Evolutionary conservation across 2,329 filamentous ascomycete genomes (phyloP), one percentile per base, ranked within the genome.

Genomic region (Epichloe sp.): DNA sequence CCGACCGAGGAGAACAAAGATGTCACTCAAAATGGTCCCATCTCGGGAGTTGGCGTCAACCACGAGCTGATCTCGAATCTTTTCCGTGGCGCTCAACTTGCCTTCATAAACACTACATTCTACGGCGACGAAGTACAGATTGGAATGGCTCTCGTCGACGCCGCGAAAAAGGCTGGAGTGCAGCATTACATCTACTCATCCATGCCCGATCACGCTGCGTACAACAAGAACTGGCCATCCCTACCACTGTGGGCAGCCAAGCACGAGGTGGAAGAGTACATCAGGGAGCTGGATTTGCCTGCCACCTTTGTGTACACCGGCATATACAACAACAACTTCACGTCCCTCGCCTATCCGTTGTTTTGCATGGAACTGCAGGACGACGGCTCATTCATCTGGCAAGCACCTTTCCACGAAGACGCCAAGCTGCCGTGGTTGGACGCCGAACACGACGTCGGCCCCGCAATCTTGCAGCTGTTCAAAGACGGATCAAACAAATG

Each of bases 281-380:
- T 96, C 48, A 82, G 87, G 52, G 80, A 88, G 63, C 79, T 95
- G 41, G 83, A 83, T 10, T 75, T 96, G 11, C 88, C 88, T 0
- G 83, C 90, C 1, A 97, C 91, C 0, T 97, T 95, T 66, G 84
- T 96, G 57, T 96, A 96, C 68, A 88, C 90, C 10, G 93, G 91
- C 53, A 96, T 96, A 60, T 98, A 97, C 75, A 95, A 97, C 75
- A 97, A 97, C 70, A 97, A 98, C 66, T 98, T 97, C 69, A 97
- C 91, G 34, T 93, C 87, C 45, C 76, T 96, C 35, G 82, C 82
- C 1, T 97, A 95, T 63, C 93, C 93, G 1, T 76, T 97, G 4
- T 97, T 97, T 71, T 93, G 90, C 70, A 95, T 96, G 86, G 88
- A 94, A 56, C 72, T 95, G 45, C 83, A 88, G 67, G 67, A 75